phyloP scores from a whole-genome alignment of 306 rosid species.

The Medicago truncatula region MtrunA17r5.0-ANR NC_053042.1:51322001-51322500 shows the following conservation, averaged over 20 bases:
- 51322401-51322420: slow-evolving; percentile 9
- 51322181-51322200: slow-evolving; percentile 67
- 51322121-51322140: slow-evolving; percentile 66
- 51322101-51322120: slow-evolving; percentile 64
- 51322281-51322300: too few species aligned
- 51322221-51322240: slow-evolving; percentile 63
- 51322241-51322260: slow-evolving; percentile 60
- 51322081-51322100: slow-evolving; percentile 60
- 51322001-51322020: not conserved
- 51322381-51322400: not conserved
- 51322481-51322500: slow-evolving; percentile 57
- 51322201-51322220: slow-evolving; percentile 68
- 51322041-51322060: slow-evolving; percentile 52
- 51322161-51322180: slow-evolving; percentile 60
- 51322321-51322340: not conserved
- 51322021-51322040: slow-evolving; percentile 8
- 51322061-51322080: slow-evolving; percentile 61
- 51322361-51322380: not conserved
- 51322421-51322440: slow-evolving; percentile 34
- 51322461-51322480: slow-evolving; percentile 61
- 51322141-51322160: slow-evolving; percentile 71
- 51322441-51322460: slow-evolving; percentile 46
- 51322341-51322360: not conserved
- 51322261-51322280: slow-evolving; percentile 41
- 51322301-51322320: too few species aligned